Evolutionary conservation across 345 rosid species (phyloP), one percentile per base, ranked within the genome.

Genomic region (Syzygium grande): DNA sequence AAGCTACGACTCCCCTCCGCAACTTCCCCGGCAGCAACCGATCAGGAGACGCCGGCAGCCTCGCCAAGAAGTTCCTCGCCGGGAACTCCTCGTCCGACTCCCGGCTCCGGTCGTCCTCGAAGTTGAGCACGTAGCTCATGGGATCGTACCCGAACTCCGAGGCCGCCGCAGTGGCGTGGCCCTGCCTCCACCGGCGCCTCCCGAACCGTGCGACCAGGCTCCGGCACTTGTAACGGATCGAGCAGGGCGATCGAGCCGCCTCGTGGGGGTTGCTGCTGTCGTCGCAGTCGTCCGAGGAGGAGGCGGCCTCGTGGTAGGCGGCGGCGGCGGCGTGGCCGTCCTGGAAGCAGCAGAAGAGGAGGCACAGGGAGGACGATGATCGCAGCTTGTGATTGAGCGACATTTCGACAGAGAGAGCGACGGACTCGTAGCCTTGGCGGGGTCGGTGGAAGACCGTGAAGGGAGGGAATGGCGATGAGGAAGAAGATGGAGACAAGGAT

Each of bases 51-150:
- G 90, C 89, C 30, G 94, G 99, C 86, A 95, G 87, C 91, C 98
- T 91, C 6, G 96, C 46, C 46, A 7, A 43, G 46, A 43, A 43
- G 46, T 43, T 43, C 46, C 46, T 43, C 1, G 46, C 91, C 43
- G 85, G 91, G 34, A 90, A 77, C 5, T 93, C 94, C n/a, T 83
- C 86, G 59, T 51, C 51, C 4, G 10, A 77, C 10, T 89, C 91
- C 38, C 91, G 55, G 88, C 46, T 3, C 79, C 73, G 43, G 0
- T 93, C 92, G 30, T 93, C 94, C 80, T 96, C 96, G 89, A 96
- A 97, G 88, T 97, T 97, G 38, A 95, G 92, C 11, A 94, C 92
- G 87, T 95, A 97, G 59, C 97, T 97, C 91, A 87, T 43, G 12
- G 93, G 92, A 84, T 95, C 98, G 90, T 97, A 97, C 38, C 93